A percentile compares a stretch with the other conserved stretches of the same genome.
Conservation (phyloP, 345 rosid species). For the Salix arbutifolia region DNA sequence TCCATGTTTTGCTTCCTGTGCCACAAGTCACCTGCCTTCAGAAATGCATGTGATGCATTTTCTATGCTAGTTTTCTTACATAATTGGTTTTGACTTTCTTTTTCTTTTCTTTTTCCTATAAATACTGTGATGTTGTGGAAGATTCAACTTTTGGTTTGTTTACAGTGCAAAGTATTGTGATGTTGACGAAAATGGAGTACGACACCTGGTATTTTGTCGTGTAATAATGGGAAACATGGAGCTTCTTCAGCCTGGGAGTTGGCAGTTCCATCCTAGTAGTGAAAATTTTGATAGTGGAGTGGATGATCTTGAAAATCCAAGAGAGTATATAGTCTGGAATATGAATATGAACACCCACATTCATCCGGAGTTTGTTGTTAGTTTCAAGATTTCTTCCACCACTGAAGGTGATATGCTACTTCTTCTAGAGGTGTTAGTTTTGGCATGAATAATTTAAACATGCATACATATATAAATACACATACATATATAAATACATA, state of each 20-base stretch:
- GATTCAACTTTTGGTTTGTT: constrained; percentile 21
- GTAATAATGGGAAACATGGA: constrained; percentile 91
- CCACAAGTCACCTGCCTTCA: not conserved
- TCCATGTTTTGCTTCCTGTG: not conserved
- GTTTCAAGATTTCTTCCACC: constrained; percentile 65
- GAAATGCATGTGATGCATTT: not conserved
- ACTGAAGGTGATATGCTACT: constrained; percentile 66
- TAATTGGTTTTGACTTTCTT: not conserved
- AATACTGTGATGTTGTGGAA: constrained; percentile 1
- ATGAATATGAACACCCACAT: constrained; percentile 81
- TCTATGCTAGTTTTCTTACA: not conserved
- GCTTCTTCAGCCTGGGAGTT: constrained; percentile 51
- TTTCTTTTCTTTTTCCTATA: not conserved
- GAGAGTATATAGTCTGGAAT: constrained; percentile 65
- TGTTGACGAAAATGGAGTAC: constrained; percentile 81
- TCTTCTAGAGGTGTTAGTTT: constrained; percentile 2
- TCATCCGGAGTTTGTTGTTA: constrained; percentile 80
- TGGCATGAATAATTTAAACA: not conserved
- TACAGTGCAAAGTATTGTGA: constrained; percentile 77
- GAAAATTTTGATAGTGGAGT: constrained; percentile 76
- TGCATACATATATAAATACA: not conserved
- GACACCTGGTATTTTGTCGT: constrained; percentile 64
- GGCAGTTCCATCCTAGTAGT: constrained; percentile 57
- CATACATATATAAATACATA: not conserved
- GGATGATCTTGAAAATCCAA: constrained; percentile 66